These are phyloP conservation scores for Agastache rugosa DNA, from an alignment of 257 asterid genomes.

Conservation along the genomic window DNA sequence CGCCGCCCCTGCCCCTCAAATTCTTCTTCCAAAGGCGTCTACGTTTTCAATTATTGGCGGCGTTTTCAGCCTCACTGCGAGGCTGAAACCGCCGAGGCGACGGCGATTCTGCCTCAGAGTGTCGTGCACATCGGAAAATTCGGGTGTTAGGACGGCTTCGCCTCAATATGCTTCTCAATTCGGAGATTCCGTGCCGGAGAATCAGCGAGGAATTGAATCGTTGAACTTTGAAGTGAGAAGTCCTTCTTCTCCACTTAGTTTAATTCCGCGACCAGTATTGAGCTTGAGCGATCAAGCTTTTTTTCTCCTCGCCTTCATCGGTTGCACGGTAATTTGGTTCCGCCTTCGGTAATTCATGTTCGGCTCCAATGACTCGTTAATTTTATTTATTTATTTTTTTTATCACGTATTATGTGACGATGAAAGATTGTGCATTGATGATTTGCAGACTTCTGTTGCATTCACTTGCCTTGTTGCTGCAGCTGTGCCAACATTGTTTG, in stretches of 20 bases:
- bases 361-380: not conserved
- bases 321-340: slow-evolving; percentile 66
- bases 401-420: not conserved
- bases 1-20: slow-evolving; percentile 33
- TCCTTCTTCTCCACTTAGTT: slow-evolving; percentile 47
- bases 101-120: slow-evolving; percentile 38
- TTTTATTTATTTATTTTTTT: not conserved
- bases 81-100: slow-evolving; percentile 37
- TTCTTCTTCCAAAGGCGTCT: slow-evolving; percentile 24
- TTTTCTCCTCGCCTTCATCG: slow-evolving; percentile 69
- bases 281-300: slow-evolving; percentile 70
- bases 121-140: slow-evolving; percentile 36
- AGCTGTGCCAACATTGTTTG: slow-evolving; percentile 79
- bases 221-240: slow-evolving; percentile 56
- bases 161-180: slow-evolving; percentile 28
- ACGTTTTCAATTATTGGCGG: slow-evolving; percentile 9
- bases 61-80: slow-evolving; percentile 27
- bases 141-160: slow-evolving; percentile 35
- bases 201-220: slow-evolving; percentile 40
- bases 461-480: slow-evolving; percentile 75
- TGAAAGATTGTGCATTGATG: slow-evolving; percentile 12
- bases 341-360: not conserved
- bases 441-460: slow-evolving; percentile 67
- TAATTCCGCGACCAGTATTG: slow-evolving; percentile 51
- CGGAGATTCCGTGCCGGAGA: slow-evolving; percentile 35